phyloP scores from a whole-genome alignment of 208 protist species.

The Leishmania tarentolae region DNA sequence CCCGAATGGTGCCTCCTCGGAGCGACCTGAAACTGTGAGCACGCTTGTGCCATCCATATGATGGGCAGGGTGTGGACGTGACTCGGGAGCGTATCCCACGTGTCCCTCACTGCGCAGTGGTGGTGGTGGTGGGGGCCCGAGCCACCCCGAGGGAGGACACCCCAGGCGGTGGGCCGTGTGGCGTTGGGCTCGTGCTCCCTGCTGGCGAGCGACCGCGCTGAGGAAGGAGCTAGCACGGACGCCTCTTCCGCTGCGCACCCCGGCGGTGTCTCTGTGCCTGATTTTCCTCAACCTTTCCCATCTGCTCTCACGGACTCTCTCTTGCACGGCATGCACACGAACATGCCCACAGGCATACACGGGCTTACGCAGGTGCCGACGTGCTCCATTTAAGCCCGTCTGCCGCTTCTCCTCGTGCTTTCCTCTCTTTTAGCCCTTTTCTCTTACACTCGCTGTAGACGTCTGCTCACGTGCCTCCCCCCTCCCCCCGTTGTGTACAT shows the following conservation, averaged over 20 bases:
- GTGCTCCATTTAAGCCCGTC: neutral
- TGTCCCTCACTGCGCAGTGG: neutral
- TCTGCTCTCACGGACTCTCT: constrained; percentile 1
- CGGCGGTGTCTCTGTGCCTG: neutral
- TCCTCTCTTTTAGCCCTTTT: neutral
- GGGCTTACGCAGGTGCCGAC: neutral
- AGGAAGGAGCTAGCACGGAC: neutral
- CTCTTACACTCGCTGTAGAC: neutral
- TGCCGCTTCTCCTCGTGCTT: neutral
- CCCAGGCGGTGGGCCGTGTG: neutral
- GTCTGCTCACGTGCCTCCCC: neutral
- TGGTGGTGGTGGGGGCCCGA: neutral
- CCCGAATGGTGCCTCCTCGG: neutral
- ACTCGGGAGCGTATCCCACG: neutral
- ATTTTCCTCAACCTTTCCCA: neutral
- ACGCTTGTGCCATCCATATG: neutral
- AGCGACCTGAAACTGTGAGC: neutral
- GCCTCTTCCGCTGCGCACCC: neutral
- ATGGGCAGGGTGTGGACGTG: neutral
- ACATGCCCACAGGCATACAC: neutral
- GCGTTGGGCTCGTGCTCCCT: neutral
- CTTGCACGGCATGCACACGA: constrained; percentile 1
- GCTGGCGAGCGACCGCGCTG: neutral
- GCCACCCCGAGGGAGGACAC: neutral
- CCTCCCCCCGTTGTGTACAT: neutral